Percentiles rank a stretch among this genome's conserved stretches.
These are phyloP conservation scores for Taphrina flavorubra DNA, from an alignment of 1,139 yeast genomes.

Conservation along the genomic window DNA sequence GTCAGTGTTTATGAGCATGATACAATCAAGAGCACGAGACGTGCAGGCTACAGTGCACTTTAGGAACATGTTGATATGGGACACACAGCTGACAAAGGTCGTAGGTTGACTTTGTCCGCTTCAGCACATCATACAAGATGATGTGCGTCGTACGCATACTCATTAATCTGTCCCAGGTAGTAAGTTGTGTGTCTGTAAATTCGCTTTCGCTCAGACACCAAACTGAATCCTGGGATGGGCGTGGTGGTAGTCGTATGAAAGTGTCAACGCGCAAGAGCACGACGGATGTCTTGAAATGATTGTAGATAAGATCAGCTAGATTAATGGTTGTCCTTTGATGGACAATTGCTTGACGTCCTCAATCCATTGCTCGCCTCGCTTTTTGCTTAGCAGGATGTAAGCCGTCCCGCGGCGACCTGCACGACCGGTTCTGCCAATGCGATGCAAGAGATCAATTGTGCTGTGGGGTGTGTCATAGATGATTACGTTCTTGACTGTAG, in stretches of 20 bases:
- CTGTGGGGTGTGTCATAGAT: slow-evolving; percentile 84
- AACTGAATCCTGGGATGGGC: slow-evolving; percentile 34
- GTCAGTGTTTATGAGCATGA: too few relatives aligned
- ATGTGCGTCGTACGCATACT: background rate
- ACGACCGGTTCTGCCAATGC: slow-evolving; percentile 94
- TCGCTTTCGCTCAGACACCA: slow-evolving; percentile 22
- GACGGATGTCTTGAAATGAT: background rate
- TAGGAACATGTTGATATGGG: background rate
- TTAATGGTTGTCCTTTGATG: slow-evolving; percentile 32
- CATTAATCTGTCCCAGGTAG: slow-evolving; percentile 32
- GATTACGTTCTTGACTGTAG: slow-evolving; percentile 78
- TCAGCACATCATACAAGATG: slow-evolving; percentile 10
- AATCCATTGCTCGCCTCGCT: slow-evolving; percentile 71
- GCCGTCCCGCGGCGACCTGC: slow-evolving; percentile 90
- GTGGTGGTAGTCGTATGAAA: background rate
- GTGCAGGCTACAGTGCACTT: background rate
- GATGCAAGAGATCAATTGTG: slow-evolving; percentile 83
- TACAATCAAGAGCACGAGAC: too few relatives aligned
- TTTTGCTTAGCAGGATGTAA: slow-evolving; percentile 72
- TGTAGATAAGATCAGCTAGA: background rate
- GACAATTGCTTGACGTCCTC: slow-evolving; percentile 63
- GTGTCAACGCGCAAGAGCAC: background rate
- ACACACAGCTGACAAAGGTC: background rate
- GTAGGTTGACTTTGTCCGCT: background rate
- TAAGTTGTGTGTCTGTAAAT: slow-evolving; percentile 29